These are phyloP conservation scores for Acacia confusa DNA, from an alignment of 306 rosid genomes.

Conservation along the genomic window DNA sequence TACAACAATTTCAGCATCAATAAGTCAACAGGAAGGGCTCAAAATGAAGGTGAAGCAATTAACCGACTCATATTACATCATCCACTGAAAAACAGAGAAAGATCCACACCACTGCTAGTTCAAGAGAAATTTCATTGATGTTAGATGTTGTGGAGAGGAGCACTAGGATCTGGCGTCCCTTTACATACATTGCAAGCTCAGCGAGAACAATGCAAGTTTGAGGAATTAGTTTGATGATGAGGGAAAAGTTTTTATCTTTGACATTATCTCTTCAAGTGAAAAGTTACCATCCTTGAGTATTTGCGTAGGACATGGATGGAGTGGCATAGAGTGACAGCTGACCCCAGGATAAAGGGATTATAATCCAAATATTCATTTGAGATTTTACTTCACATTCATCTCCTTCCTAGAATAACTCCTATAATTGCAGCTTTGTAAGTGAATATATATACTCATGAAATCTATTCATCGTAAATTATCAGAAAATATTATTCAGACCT, in stretches of 20 bases:
- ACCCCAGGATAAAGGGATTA: not conserved
- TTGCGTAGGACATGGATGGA: not conserved
- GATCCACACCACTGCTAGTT: not conserved
- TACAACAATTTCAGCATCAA: slow-evolving; percentile 7
- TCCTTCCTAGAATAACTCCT: not conserved
- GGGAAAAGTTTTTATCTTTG: not conserved
- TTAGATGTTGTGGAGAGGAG: not conserved
- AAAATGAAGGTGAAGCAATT: not conserved
- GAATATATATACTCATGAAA: not conserved
- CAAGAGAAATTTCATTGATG: not conserved
- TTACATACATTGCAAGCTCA: not conserved
- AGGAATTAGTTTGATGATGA: not conserved
- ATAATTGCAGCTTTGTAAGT: not conserved
- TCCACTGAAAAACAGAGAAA: not conserved
- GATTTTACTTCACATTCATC: not conserved
- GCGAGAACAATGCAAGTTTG: not conserved
- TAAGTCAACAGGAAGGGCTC: not conserved
- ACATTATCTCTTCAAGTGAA: not conserved
- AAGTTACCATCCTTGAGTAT: not conserved
- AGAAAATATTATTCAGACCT: not conserved
- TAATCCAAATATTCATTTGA: not conserved
- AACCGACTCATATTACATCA: not conserved
- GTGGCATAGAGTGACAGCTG: not conserved
- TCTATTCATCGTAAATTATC: not conserved
- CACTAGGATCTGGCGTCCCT: not conserved